Percentiles rank a stretch among this genome's conserved stretches.
These are phyloP conservation scores for Neofusicoccum cordaticola DNA, from an alignment of 2,329 filamentous ascomycete species.

Conservation along the genomic window DNA sequence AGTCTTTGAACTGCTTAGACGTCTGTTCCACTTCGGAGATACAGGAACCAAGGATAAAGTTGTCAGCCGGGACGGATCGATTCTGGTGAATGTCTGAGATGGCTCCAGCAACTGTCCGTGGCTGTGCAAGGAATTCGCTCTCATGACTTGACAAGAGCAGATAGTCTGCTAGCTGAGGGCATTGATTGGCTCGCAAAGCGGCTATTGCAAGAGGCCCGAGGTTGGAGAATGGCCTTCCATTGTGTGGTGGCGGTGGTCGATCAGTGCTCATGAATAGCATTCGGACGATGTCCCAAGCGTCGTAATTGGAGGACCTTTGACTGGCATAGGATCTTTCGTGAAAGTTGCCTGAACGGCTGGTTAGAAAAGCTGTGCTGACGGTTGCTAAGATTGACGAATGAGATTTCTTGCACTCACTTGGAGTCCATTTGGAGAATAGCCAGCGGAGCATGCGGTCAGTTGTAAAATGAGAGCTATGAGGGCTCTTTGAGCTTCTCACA, in stretches of 20 bases:
- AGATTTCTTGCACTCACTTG: slow-evolving; percentile 55
- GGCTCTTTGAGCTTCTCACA: slow-evolving; percentile 64
- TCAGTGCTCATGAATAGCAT: slow-evolving; percentile 71
- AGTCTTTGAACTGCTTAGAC: slow-evolving; percentile 43
- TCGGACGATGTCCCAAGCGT: slow-evolving; percentile 64
- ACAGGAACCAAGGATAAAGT: slow-evolving; percentile 44
- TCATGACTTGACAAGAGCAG: slow-evolving; percentile 39
- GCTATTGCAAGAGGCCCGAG: slow-evolving; percentile 44
- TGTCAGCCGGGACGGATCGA: neutral
- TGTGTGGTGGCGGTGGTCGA: slow-evolving; percentile 31
- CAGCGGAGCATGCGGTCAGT: slow-evolving; percentile 74
- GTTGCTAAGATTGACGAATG: slow-evolving; percentile 17
- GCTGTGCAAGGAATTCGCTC: neutral
- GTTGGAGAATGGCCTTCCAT: slow-evolving; percentile 29
- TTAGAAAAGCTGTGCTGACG: slow-evolving; percentile 8
- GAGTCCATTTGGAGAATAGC: slow-evolving; percentile 78
- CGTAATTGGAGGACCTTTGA: slow-evolving; percentile 61
- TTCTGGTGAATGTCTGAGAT: neutral
- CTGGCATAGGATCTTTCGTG: slow-evolving; percentile 66
- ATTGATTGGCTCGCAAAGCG: slow-evolving; percentile 41
- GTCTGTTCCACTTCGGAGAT: slow-evolving; percentile 46
- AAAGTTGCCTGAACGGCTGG: slow-evolving; percentile 36
- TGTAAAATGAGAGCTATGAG: slow-evolving; percentile 64
- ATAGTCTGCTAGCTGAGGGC: slow-evolving; percentile 47
- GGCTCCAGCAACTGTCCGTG: neutral